Base-by-base conservation (phyloP, 495 filamentous ascomycete genomes). In the Penicillium ochrochloron region DNA sequence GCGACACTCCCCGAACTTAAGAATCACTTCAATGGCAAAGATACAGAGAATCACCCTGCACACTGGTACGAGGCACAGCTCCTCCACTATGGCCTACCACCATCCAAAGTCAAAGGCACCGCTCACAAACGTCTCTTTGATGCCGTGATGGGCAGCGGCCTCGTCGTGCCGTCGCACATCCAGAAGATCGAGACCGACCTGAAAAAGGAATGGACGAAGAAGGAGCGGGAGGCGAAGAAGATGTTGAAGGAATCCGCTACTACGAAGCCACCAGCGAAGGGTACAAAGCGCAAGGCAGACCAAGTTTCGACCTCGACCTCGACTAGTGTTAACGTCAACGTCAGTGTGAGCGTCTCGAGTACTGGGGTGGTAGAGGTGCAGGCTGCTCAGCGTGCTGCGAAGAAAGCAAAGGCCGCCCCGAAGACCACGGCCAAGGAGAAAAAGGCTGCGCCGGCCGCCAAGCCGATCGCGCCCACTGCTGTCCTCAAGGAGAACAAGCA, bases 211-310 rank as follows among this genome's bases (percentile, higher is more conserved):
- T 54, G 51, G 25, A 9, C 51, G 6, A 54, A 34, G 12, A 54
- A 29, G 25, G 51, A 34, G 2, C 51, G 31, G 9, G 27, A 54
- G 31, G 31, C 10, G 51, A 54, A 54, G 27, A 34, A 54, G 27
- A 54, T 54, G 51, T 31, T 31, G 25, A 54, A 54, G 27, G 27
- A 54, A 21, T 31, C 51, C 15, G 51, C 51, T 17, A 14, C 51
- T 54, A 14, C 29, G 7, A 54, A 48, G 9, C 44, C 44, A 12
- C 4, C 19, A 4, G 44, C 21, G 10, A 48, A 23, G 19, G 21
- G 44, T 25, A 48, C 44, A 48, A 48, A 54, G 51, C 51, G 51
- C 51, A 54, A 54, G 29, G 51, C 51, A 54, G 51, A 54, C 27
- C 51, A 54, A 34, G 51, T 48, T 4, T 54, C 51, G 29, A 21